phyloP scores from a whole-genome alignment of 164 flowering plant genomes.

The Nymphaea colorata region DNA sequence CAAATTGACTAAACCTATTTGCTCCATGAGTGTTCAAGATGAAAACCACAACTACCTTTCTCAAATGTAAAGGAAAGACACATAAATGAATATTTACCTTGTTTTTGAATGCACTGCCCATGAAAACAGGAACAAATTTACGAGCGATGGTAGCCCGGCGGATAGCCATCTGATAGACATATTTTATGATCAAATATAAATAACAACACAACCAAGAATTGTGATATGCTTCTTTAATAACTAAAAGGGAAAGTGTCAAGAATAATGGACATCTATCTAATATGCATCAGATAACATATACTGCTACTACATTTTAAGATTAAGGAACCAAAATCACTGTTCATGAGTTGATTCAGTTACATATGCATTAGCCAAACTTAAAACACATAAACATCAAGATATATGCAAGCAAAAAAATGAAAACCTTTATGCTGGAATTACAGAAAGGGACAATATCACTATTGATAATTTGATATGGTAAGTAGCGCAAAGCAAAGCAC shows the following conservation, averaged over 20 bases:
- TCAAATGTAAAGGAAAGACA: not conserved
- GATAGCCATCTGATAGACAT: constrained; percentile 60
- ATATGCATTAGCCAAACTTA: no score
- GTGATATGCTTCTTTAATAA: not conserved
- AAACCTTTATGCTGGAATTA: not conserved
- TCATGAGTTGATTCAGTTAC: no score
- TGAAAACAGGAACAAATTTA: constrained; percentile 91
- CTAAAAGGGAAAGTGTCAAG: not conserved
- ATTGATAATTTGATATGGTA: not conserved
- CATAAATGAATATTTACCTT: constrained; percentile 42
- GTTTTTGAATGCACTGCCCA: constrained; percentile 99
- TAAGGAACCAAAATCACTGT: no score
- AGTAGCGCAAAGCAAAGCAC: not conserved
- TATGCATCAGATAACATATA: not conserved
- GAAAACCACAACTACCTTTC: not conserved
- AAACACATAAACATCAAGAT: no score
- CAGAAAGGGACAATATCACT: not conserved
- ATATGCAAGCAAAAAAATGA: no score
- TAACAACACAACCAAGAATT: not conserved
- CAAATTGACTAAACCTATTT: no score
- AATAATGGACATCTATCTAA: not conserved
- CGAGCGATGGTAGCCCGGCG: constrained; percentile 86
- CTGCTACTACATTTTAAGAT: no score
- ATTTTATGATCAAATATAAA: not conserved
- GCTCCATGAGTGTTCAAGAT: no score